Percentiles rank a stretch among this genome's conserved stretches.
These are phyloP conservation scores for Acanthamoeba castellanii DNA, from an alignment of 208 protist species.

Conservation along the genomic window DNA sequence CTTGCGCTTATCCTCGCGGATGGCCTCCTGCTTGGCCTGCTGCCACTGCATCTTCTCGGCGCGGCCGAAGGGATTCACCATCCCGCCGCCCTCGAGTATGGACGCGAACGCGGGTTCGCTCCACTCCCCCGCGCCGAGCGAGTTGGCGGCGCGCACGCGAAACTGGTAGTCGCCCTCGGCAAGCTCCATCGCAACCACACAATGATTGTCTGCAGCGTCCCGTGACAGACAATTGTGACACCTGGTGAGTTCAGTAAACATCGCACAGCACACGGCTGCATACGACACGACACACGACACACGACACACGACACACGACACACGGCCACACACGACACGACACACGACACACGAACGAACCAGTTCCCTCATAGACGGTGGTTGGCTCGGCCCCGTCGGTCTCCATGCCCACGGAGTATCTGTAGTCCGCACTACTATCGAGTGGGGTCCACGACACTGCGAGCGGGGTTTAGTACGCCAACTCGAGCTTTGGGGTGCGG, in stretches of 20 bases:
- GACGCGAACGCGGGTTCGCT: background rate
- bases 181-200: background rate
- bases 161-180: conserved; percentile 6
- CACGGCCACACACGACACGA: too few relatives aligned
- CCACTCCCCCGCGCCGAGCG: background rate
- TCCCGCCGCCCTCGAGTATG: background rate
- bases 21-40: background rate
- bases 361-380: background rate
- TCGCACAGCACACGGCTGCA: too few relatives aligned
- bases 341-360: background rate
- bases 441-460: background rate
- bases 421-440: background rate
- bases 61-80: background rate
- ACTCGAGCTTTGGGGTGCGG: too few relatives aligned
- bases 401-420: background rate
- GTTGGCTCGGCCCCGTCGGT: background rate
- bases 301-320: background rate
- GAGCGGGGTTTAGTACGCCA: background rate
- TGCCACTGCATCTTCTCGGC: background rate
- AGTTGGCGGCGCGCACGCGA: background rate
- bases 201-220: background rate
- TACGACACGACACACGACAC: too few relatives aligned
- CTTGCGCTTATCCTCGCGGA: conserved; percentile 12
- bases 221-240: too few relatives aligned
- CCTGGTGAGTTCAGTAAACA: too few relatives aligned